These are phyloP conservation scores for Rugosomyces carneus DNA, from an alignment of 1,284 basidiomycete genomes.

Conservation along the genomic window DNA sequence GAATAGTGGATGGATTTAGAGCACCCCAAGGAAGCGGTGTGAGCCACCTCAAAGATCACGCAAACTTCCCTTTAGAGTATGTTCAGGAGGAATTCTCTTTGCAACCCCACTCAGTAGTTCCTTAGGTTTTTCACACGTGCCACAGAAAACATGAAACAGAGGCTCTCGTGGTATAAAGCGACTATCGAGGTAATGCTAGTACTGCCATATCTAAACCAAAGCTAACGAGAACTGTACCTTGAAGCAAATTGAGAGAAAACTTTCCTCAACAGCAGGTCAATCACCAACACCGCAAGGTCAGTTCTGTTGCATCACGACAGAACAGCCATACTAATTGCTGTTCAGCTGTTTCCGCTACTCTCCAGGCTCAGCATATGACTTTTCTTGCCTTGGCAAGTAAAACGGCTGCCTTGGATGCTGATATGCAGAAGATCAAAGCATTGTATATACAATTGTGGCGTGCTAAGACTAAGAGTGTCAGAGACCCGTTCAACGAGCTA, in stretches of 20 bases:
- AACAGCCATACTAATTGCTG: constrained; percentile 4
- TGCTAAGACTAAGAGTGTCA: constrained; percentile 61
- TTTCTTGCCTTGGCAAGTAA: constrained; percentile 69
- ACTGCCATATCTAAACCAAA: not conserved
- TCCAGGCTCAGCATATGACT: constrained; percentile 69
- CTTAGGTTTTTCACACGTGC: constrained; percentile 68
- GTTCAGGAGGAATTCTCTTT: constrained; percentile 21
- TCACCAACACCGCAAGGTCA: constrained; percentile 73
- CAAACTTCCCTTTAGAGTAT: constrained; percentile 78
- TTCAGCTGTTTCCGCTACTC: constrained; percentile 60
- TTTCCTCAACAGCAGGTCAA: constrained; percentile 58
- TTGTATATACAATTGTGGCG: constrained; percentile 66
- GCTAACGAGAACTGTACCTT: not conserved
- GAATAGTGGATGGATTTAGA: constrained; percentile 69
- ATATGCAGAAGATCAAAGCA: constrained; percentile 65
- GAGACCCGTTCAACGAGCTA: constrained; percentile 67
- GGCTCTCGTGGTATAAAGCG: constrained; percentile 69
- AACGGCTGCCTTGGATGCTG: constrained; percentile 61
- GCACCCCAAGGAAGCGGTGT: constrained; percentile 60
- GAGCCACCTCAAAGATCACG: constrained; percentile 64
- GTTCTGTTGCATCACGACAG: constrained; percentile 1
- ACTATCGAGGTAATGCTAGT: constrained; percentile 63
- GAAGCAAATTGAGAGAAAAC: constrained; percentile 78
- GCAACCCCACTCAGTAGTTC: not conserved
- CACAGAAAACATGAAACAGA: constrained; percentile 63